Conservation (phyloP, 1,284 basidiomycete species). For the Malassezia caprae region DNA sequence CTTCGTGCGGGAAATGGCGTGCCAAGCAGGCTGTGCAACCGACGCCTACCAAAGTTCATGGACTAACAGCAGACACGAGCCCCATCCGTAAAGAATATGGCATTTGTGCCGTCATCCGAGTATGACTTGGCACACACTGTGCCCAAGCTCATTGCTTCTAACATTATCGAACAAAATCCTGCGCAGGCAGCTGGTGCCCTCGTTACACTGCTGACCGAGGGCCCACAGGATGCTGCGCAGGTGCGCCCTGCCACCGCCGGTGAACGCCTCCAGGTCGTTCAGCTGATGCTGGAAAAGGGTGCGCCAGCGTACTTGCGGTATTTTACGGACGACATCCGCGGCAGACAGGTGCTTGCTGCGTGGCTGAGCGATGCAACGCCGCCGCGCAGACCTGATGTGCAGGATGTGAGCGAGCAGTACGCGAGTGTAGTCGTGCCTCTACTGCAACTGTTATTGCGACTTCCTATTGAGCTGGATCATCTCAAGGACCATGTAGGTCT, state of each 20-base stretch:
- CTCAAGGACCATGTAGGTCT: conserved; percentile 30
- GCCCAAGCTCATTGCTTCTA: not conserved
- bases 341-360: conserved; percentile 11
- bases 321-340: conserved; percentile 11
- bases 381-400: conserved; percentile 14
- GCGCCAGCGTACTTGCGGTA: conserved; percentile 2
- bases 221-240: not conserved
- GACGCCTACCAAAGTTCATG: not conserved
- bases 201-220: conserved; percentile 7
- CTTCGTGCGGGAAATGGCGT: not conserved
- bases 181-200: conserved; percentile 12
- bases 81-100: not conserved
- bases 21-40: not conserved
- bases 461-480: conserved; percentile 23
- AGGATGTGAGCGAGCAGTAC: conserved; percentile 27
- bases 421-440: conserved; percentile 23
- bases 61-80: not conserved
- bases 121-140: not conserved
- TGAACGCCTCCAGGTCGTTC: conserved; percentile 8
- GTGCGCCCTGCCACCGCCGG: conserved; percentile 6
- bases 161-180: conserved; percentile 11
- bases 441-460: conserved; percentile 20
- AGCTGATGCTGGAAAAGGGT: conserved; percentile 2
- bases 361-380: conserved; percentile 18
- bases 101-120: not conserved